Conservation (phyloP, 2,329 filamentous ascomycete genomes). For the Neoarthrinium moseri region DNA sequence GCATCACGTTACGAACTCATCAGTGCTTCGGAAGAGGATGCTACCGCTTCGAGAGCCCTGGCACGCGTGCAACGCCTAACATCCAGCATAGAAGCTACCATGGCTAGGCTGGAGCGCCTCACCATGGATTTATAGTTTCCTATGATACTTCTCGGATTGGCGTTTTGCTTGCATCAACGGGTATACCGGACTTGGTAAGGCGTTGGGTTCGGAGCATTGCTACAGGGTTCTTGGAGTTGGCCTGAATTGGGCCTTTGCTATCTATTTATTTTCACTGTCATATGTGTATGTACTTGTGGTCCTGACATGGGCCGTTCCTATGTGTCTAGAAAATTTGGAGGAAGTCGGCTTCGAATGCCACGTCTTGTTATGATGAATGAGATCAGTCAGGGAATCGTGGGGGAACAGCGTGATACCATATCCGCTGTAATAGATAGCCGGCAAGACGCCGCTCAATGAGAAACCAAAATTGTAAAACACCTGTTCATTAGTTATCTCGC, state of each 20-base stretch:
- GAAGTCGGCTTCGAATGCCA: neutral
- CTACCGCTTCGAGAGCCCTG: constrained; percentile 41
- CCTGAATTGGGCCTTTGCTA: neutral
- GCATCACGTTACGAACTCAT: constrained; percentile 63
- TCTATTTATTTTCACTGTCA: constrained; percentile 4
- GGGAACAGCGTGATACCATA: constrained; percentile 1
- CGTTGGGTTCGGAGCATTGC: constrained; percentile 4
- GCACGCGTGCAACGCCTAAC: constrained; percentile 50
- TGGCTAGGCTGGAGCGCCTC: constrained; percentile 35
- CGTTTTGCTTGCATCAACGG: constrained; percentile 2
- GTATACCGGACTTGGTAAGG: constrained; percentile 3
- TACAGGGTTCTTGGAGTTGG: neutral
- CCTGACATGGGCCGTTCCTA: neutral
- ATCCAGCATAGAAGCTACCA: constrained; percentile 33
- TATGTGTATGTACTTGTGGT: constrained; percentile 2
- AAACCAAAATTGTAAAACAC: constrained; percentile 1
- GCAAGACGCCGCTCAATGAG: constrained; percentile 5
- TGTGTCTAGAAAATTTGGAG: constrained; percentile 1
- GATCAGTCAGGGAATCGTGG: neutral
- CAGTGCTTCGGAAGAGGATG: constrained; percentile 51
- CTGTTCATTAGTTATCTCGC: no score
- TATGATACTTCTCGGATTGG: neutral
- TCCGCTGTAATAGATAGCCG: constrained; percentile 9
- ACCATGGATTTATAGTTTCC: constrained; percentile 25
- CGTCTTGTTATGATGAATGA: constrained; percentile 5